Evolutionary conservation across 2,329 filamentous ascomycete species (phyloP), one percentile per base, ranked within the genome.

Genomic region (Claviceps pazoutovae): DNA sequence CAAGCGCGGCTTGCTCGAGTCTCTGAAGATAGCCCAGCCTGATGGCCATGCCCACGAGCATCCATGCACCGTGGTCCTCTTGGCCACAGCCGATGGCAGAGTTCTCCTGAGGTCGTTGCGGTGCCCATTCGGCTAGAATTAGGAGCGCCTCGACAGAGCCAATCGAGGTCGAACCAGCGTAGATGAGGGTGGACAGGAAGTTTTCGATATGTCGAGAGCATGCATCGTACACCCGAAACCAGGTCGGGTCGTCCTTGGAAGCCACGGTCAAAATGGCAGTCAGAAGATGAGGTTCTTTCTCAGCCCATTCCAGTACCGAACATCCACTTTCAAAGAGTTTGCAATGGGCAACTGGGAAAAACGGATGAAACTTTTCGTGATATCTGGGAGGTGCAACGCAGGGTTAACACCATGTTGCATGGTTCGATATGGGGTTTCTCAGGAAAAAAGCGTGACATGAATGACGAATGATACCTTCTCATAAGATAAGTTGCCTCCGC

Each of bases 1-100:
- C 73, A 57, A 87, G 82, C 0, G 81, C 80, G 19, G 83, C 85
- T 54, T 80, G 74, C 60, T 88, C 84, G 17, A 88, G 70, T 1
- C 80, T 79, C 16, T 86, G 76, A 49, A 84, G 84, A 61, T 87
- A 87, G 0, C 79, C 83, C 2, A 85, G 76, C 6, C 84, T 75
- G 6, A 88, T 67, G 3, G 84, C 84, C 19, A 83, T 74, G 1
- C 84, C 84, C 5, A 86, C 82, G 58, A 86, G 80, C 83, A 87
- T 87, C 84, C 84, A 88, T 0, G 83, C 82, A 34, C 84, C 82
- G 45, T 84, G 76, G 58, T 88, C 83, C 61, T 87, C 84, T 62
- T 87, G 83, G 8, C 84, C 84, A 51, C 83, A 75, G 0, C 83
- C 84, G 19, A 87, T 80, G 26, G 77, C 73, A 36, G 79, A 79